These are phyloP conservation scores for Ensete glaucum DNA, from an alignment of 176 grass and related monocot genomes.

Conservation along the genomic window DNA sequence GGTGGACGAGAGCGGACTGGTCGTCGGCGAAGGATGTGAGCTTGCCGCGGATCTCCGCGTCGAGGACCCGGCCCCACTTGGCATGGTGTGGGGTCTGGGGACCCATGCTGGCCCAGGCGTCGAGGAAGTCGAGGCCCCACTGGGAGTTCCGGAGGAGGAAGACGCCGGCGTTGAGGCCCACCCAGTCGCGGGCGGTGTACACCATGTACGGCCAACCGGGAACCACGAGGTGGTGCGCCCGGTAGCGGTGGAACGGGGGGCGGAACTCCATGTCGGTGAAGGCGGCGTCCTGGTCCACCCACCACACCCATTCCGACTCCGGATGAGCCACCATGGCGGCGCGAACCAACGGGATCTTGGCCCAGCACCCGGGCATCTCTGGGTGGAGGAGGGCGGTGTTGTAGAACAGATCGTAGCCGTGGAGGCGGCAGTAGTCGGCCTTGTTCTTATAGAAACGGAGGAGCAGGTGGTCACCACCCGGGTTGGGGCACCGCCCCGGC, in stretches of 20 bases:
- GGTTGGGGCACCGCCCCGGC: conserved; percentile 47
- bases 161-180: conserved; percentile 76
- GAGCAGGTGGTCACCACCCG: conserved; percentile 50
- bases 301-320: conserved; percentile 81
- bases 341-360: conserved; percentile 52
- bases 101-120: conserved; percentile 48
- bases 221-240: conserved; percentile 53
- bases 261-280: conserved; percentile 90
- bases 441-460: conserved; percentile 70
- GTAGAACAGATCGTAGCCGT: conserved; percentile 50
- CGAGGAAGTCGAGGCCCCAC: conserved; percentile 85
- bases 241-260: conserved; percentile 41
- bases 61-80: conserved; percentile 43
- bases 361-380: conserved; percentile 64
- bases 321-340: conserved; percentile 75
- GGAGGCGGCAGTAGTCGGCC: conserved; percentile 67
- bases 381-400: conserved; percentile 58
- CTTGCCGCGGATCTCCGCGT: conserved; percentile 59
- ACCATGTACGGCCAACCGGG: conserved; percentile 60
- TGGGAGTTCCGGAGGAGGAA: conserved; percentile 91
- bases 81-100: conserved; percentile 35
- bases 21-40: conserved; percentile 64
- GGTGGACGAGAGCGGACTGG: conserved; percentile 70
- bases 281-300: conserved; percentile 85
- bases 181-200: conserved; percentile 39